Conservation (phyloP, 23 red algal genomes). For the Gracilariopsis chorda region DNA sequence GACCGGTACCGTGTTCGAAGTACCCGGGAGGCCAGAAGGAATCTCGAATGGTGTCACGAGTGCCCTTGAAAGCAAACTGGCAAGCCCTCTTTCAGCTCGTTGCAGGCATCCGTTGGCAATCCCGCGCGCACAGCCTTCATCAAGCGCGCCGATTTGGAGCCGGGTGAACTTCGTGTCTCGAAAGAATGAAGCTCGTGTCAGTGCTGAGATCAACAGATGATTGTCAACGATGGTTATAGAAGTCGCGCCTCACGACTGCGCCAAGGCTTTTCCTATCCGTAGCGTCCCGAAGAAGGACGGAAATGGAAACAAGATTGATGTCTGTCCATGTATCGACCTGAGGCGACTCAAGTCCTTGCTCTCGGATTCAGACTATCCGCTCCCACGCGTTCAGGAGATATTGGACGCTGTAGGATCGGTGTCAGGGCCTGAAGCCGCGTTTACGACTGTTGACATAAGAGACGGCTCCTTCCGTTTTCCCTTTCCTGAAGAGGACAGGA, state of each 20-base stretch:
- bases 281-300: conserved; percentile 12
- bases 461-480: no score
- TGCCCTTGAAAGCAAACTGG: no score
- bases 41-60: no score
- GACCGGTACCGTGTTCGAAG: no score
- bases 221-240: background rate
- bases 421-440: background rate
- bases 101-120: background rate
- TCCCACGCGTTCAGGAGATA: conserved; percentile 12
- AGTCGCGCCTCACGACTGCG: background rate
- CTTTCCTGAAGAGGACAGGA: no score
- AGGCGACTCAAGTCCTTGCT: background rate
- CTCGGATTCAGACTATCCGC: background rate
- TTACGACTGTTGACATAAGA: no score
- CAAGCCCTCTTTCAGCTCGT: background rate
- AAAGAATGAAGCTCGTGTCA: background rate
- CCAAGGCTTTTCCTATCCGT: background rate
- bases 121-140: background rate
- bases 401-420: background rate
- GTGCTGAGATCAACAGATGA: background rate
- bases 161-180: conserved; percentile 15
- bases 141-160: background rate
- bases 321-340: background rate
- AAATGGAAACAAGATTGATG: background rate
- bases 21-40: no score